Base-by-base conservation (phyloP, 2,329 filamentous ascomycete genomes). In the Exophiala xenobiotica region DNA sequence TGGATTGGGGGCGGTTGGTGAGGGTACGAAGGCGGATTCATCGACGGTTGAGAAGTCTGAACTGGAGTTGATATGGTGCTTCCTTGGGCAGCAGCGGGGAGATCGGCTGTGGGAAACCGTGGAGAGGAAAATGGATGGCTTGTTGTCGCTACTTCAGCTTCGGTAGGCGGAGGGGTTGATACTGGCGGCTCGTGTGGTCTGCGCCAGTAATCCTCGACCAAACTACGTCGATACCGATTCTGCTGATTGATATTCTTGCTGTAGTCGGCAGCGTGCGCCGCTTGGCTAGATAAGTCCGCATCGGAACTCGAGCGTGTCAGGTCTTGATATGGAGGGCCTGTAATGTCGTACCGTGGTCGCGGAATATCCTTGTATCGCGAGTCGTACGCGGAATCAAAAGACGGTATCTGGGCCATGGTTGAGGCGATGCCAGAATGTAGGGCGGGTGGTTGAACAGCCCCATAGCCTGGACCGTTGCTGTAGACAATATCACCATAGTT, bases 261-360 rank as follows among this genome's bases (percentile, higher is more conserved):
- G 73, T 87, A 95, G 61, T 97, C 92, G 51, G 90, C 89, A 14
- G 92, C 87, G 57, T 95, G 89, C 44, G 89, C 83, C 22, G 90
- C 89, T 68, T 96, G 90, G 39, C 87, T 86, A 59, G 93, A 78
- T 47, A 97, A 83, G 63, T 97, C 92, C 40, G 81, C 77, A 22
- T 88, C 78, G 23, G 85, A 82, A 57, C 86, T 88, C 8, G 89
- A 78, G 66, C 91, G 84, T 6, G 86, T 88, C 61, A 90, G 81
- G 67, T 97, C 93, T 68, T 92, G 86, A 71, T 96, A 99, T 7
- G 90, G 78, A 29, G 87, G 84, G 19, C 91, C 93, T 11, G 87
- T 83, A 56, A 96, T 83, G 66, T 97, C 93, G 71, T 96, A 93
- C 59, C 92, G 83, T 18, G 90, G 88, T 46, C 90, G 87, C 55